Percentiles rank a stretch among this genome's conserved stretches.
phyloP scores from a whole-genome alignment of 257 asterid species.

The Solanum peruvianum region DNA sequence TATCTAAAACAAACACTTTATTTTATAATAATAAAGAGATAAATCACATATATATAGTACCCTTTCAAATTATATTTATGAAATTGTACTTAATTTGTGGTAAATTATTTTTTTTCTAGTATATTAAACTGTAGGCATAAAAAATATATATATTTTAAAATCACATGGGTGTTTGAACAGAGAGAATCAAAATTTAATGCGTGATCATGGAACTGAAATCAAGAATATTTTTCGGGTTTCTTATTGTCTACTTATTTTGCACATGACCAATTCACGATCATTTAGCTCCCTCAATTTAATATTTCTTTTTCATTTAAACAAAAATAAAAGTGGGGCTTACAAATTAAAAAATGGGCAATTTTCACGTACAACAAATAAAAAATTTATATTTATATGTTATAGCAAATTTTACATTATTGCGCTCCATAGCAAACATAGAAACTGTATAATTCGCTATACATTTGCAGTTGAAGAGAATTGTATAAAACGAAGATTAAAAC shows the following conservation, averaged over 20 bases:
- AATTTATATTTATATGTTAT: too few relatives aligned
- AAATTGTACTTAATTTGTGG: not conserved
- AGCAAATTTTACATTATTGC: too few relatives aligned
- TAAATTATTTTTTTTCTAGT: too few relatives aligned
- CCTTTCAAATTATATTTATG: not conserved
- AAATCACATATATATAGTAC: too few relatives aligned
- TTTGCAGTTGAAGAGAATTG: too few relatives aligned
- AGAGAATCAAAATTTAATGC: constrained; percentile 13
- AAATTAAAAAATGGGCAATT: too few relatives aligned
- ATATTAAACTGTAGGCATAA: not conserved
- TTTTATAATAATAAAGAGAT: not conserved
- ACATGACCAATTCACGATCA: not conserved
- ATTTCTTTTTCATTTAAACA: not conserved
- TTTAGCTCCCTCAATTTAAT: not conserved
- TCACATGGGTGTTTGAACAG: constrained; percentile 6
- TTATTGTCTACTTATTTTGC: not conserved
- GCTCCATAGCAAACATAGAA: too few relatives aligned
- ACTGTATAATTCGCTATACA: too few relatives aligned
- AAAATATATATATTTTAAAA: not conserved
- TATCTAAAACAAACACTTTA: not conserved
- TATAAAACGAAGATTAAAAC: too few relatives aligned
- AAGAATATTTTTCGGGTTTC: constrained; percentile 3
- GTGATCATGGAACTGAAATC: constrained; percentile 6
- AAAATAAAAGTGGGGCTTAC: not conserved
- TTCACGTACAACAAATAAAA: too few relatives aligned